Base-by-base conservation (phyloP, 345 rosid genomes). In the Pugionium dolabratum region DNA sequence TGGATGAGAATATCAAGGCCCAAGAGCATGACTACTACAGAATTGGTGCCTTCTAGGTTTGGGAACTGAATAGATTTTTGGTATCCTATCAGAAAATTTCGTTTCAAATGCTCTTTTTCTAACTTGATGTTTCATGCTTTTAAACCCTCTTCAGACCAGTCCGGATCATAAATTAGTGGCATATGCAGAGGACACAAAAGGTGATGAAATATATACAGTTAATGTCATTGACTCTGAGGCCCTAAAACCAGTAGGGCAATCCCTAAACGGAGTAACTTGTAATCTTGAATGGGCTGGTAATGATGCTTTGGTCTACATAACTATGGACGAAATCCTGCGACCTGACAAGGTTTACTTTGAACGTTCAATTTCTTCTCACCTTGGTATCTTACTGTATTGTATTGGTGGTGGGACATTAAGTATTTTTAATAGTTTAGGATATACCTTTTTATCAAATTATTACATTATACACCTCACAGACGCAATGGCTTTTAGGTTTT, bases 1-100 rank as follows among this genome's bases (percentile, higher is more conserved):
- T 93, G 76, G 98, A 93, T 72, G 97, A 90, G 82, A 93, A 90
- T 80, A 58, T 80, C 48, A 86, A 86, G 71, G 94, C 96, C 40
- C 80, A 66, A 57, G 83, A 54, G 18, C 73, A 77, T 49, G 75
- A 70, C 25, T 93, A 75, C 82, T 90, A 93, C 76, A 64, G 69
- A 33, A 76, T 90, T 63, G 81, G 72, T 68, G 78, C 81, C 77
- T 86, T 90, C 75, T 74, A 86, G 89, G 96, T 86, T 40, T 34
- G 36, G 4, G 11, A 67, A 49, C 25, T 26, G 1, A 25, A 9
- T 25, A 9, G 43, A 31, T 26, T 28, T 61, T 29, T 55, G 7
- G 11, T 62, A 29, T 62, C 48, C 9, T 60, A 8, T 35, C 29
- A 6, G 9, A 39, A 32, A 29, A 0, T 36, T 59, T 25, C 4